Conservation (phyloP, 495 filamentous ascomycete species). For the Margaritispora aquatica region DNA sequence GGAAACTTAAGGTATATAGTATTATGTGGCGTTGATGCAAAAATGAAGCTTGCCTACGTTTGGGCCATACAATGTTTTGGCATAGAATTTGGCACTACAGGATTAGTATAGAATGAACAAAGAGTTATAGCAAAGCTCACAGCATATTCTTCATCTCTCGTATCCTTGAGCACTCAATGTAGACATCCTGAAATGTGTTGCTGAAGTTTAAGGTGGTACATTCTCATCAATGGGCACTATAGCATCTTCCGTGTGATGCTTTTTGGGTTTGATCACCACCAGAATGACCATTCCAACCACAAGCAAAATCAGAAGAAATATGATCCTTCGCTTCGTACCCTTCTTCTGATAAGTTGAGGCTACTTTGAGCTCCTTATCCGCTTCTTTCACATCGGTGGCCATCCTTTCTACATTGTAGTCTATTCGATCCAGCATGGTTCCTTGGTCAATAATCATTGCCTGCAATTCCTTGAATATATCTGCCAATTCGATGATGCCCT, state of each 20-base stretch:
- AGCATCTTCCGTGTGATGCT: slow-evolving; percentile 21
- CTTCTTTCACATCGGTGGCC: slow-evolving; percentile 80
- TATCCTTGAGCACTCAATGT: too few species aligned
- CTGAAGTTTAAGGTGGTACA: neutral
- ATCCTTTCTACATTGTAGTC: slow-evolving; percentile 97
- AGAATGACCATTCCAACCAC: slow-evolving; percentile 84
- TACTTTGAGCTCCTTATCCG: slow-evolving; percentile 84
- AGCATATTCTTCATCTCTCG: too few species aligned
- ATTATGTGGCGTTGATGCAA: too few species aligned
- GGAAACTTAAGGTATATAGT: too few species aligned
- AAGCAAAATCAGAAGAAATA: slow-evolving; percentile 76
- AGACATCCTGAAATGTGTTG: neutral
- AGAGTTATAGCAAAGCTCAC: neutral
- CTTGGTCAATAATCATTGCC: slow-evolving; percentile 96
- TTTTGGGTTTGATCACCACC: slow-evolving; percentile 76
- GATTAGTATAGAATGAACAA: neutral
- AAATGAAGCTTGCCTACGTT: too few species aligned
- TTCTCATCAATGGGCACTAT: slow-evolving; percentile 7
- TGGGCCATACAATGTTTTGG: too few species aligned
- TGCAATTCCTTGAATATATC: slow-evolving; percentile 97
- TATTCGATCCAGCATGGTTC: slow-evolving; percentile 94
- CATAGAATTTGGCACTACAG: neutral
- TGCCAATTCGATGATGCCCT: slow-evolving; percentile 92
- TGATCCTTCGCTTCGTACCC: slow-evolving; percentile 83
- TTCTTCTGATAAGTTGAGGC: slow-evolving; percentile 82